These are phyloP conservation scores for Teratosphaeria zuluensis DNA, from an alignment of 2,329 filamentous ascomycete species.

Conservation along the genomic window DNA sequence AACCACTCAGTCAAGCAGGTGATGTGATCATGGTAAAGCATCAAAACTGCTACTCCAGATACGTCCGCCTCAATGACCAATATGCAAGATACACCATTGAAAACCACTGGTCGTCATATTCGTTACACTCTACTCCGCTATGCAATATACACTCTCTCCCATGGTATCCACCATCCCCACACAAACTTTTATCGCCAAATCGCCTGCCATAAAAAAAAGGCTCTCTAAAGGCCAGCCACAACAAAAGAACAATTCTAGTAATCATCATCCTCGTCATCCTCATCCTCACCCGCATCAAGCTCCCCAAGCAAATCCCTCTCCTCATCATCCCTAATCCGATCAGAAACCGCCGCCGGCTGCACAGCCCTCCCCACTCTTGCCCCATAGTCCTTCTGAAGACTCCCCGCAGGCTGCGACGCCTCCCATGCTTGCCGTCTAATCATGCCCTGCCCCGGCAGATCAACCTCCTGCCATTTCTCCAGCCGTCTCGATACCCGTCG, in stretches of 20 bases:
- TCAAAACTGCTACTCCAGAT: too few relatives aligned
- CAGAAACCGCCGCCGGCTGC: constrained; percentile 1
- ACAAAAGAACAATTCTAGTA: not conserved
- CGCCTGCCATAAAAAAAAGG: not conserved
- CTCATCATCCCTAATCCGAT: constrained; percentile 27
- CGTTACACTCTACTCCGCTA: not conserved
- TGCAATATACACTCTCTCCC: not conserved
- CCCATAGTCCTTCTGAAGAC: not conserved
- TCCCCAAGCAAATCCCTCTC: constrained; percentile 29
- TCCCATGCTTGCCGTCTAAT: constrained; percentile 15
- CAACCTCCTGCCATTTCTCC: constrained; percentile 53
- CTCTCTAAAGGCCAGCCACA: not conserved
- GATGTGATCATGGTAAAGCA: too few relatives aligned
- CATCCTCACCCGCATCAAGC: constrained; percentile 28
- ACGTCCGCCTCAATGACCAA: too few relatives aligned
- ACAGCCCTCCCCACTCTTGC: not conserved
- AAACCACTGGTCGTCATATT: not conserved
- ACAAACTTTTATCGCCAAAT: not conserved
- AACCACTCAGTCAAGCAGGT: too few relatives aligned
- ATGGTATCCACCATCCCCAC: not conserved
- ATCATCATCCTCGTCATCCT: constrained; percentile 26
- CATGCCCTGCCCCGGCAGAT: constrained; percentile 20
- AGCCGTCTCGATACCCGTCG: constrained; percentile 55
- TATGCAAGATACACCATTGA: not conserved
- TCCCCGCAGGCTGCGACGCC: constrained; percentile 1